Conservation (phyloP, 495 filamentous ascomycete genomes). For the Penicillium goetzii region DNA sequence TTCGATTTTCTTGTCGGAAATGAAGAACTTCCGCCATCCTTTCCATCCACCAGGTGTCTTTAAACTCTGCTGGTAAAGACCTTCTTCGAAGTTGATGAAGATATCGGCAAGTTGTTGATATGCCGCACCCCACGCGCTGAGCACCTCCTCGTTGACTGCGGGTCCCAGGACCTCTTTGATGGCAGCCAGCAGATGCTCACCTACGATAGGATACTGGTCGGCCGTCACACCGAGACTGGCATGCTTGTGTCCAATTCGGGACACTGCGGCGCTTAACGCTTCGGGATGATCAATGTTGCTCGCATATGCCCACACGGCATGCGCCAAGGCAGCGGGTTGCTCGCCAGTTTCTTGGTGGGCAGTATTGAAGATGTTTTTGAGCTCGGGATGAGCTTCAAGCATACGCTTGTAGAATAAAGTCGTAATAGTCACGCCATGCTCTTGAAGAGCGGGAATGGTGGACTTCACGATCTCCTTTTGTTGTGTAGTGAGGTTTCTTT, state of each 20-base stretch:
- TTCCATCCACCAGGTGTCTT: conserved; percentile 48
- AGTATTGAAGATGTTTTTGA: conserved; percentile 65
- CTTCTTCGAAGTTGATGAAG: conserved; percentile 61
- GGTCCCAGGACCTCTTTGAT: conserved; percentile 63
- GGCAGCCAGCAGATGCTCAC: conserved; percentile 60
- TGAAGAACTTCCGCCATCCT: conserved; percentile 62
- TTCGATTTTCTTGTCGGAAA: conserved; percentile 60
- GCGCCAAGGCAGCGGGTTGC: conserved; percentile 65
- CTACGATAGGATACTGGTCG: conserved; percentile 65
- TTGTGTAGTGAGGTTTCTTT: conserved; percentile 19
- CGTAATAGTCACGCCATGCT: conserved; percentile 64
- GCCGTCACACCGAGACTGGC: conserved; percentile 63
- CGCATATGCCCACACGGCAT: conserved; percentile 64
- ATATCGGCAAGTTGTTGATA: conserved; percentile 65
- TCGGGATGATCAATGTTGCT: conserved; percentile 64
- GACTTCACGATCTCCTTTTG: conserved; percentile 33
- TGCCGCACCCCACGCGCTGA: conserved; percentile 64
- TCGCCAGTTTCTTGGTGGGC: conserved; percentile 62
- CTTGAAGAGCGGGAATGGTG: conserved; percentile 55
- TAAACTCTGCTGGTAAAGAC: conserved; percentile 52
- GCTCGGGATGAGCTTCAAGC: conserved; percentile 55
- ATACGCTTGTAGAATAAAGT: conserved; percentile 63
- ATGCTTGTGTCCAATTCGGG: conserved; percentile 69
- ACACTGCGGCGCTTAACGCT: conserved; percentile 59
- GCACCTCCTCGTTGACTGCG: conserved; percentile 59